Percentiles rank a stretch among this genome's conserved stretches.
These are phyloP conservation scores for Monilinia vaccinii-corymbosi DNA, from an alignment of 2,329 filamentous ascomycete genomes.

Conservation along the genomic window DNA sequence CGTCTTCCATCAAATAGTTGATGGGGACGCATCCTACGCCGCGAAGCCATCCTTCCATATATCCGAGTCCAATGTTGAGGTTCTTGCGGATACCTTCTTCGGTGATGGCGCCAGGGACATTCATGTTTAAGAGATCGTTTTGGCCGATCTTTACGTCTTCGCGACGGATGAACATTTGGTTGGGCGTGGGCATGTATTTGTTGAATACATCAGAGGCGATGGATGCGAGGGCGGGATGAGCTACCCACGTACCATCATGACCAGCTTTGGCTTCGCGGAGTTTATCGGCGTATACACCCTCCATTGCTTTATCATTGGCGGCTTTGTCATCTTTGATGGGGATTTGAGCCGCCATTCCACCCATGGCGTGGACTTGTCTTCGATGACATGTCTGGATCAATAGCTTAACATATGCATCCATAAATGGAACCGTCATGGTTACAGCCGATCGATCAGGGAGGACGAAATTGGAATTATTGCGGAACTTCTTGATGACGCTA, in stretches of 20 bases:
- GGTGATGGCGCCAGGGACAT: constrained; percentile 83
- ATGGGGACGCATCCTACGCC: constrained; percentile 94
- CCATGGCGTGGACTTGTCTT: constrained; percentile 96
- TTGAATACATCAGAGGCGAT: constrained; percentile 95
- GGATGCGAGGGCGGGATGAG: constrained; percentile 80
- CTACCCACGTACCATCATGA: constrained; percentile 95
- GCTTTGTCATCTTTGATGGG: constrained; percentile 91
- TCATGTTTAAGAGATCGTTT: constrained; percentile 96
- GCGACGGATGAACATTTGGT: constrained; percentile 84
- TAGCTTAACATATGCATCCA: constrained; percentile 94
- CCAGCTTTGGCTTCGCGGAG: constrained; percentile 90
- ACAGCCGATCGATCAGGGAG: constrained; percentile 84
- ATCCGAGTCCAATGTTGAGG: constrained; percentile 88
- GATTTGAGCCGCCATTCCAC: constrained; percentile 97
- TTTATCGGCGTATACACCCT: constrained; percentile 87
- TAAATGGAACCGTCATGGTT: constrained; percentile 98
- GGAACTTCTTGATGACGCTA: constrained; percentile 99
- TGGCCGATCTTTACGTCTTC: constrained; percentile 80
- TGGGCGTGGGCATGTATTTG: constrained; percentile 96
- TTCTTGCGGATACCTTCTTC: constrained; percentile 97
- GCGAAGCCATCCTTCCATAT: constrained; percentile 98
- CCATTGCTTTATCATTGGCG: constrained; percentile 93
- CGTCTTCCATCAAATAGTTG: constrained; percentile 98
- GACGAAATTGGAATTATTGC: constrained; percentile 85
- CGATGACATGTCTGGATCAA: constrained; percentile 98